Base-by-base conservation (phyloP, 495 filamentous ascomycete genomes). In the Beverwykella pulmonaria region DNA sequence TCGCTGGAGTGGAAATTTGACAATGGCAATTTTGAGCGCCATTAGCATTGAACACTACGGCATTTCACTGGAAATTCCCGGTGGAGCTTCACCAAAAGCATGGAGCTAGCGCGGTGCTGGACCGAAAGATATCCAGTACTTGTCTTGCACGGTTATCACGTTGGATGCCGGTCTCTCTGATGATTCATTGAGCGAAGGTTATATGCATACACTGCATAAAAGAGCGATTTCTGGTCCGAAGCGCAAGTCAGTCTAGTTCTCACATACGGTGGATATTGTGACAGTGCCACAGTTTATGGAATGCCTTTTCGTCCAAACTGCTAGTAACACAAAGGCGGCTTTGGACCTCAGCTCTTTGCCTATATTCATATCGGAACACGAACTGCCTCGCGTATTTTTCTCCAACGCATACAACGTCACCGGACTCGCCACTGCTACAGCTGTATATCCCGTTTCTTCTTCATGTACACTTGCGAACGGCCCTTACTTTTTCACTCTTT, bases 281-380 rank as follows among this genome's bases (percentile, higher is more conserved):
- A n/a, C n/a, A n/a, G n/a, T n/a, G 53, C 4, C 7, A 32, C 53
- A 56, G 27, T 56, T 56, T 22, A 56, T 56, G 27, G 44, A 50
- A 48, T 61, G 58, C 44, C 44, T 61, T 12, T 61, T 61, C 58
- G 23, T 61, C 26, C 44, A 61, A 23, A 22, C 58, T 46, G 26
- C 23, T 14, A 23, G 29, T 10, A 50, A 61, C 19, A 8, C 20
- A 3, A 5, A 7, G 5, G 4, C 12, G 23, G 17, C 17, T n/a
- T 15, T n/a, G 9, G 39, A 44, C 17, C 17, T 44, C 17, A n/a
- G 39, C 6, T n/a, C 58, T 1, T n/a, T 61, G 5, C 50, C 44
- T 8, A 19, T 9, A 30, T 50, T 49, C 30, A 30, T 61, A 10
- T 14, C 39, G 6, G 47, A 61, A 22, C 22, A 32, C 10, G 23